Conservation (phyloP, 345 rosid genomes). For the Moricandia moricandioides region DNA sequence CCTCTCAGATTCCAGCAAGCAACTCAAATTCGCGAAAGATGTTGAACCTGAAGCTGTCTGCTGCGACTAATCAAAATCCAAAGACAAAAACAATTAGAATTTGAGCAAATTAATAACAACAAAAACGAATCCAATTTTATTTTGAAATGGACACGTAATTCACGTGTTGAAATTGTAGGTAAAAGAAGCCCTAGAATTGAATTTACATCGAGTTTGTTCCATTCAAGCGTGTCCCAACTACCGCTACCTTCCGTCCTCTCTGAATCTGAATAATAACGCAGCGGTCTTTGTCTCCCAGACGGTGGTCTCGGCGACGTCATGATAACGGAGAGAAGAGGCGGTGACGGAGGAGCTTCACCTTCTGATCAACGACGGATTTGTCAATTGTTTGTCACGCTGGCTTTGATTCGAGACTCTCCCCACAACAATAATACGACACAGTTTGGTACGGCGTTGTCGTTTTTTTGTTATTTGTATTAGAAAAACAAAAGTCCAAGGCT, state of each 20-base stretch:
- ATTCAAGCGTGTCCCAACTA: constrained; percentile 84
- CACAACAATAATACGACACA: constrained; percentile 23
- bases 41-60: constrained; percentile 46
- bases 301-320: constrained; percentile 49
- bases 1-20: constrained; percentile 76
- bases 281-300: constrained; percentile 45
- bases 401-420: constrained; percentile 7
- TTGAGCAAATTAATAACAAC: background rate
- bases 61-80: constrained; percentile 37
- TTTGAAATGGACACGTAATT: background rate
- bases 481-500: background rate
- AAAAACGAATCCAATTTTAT: background rate
- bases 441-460: constrained; percentile 21
- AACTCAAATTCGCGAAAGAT: constrained; percentile 53
- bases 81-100: background rate
- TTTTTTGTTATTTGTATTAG: constrained; percentile 4
- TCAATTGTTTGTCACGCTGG: constrained; percentile 5
- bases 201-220: constrained; percentile 72
- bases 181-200: constrained; percentile 29
- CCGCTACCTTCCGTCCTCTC: constrained; percentile 69
- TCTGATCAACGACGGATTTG: constrained; percentile 33
- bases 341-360: constrained; percentile 24
- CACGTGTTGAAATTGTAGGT: constrained; percentile 12
- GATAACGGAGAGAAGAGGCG: background rate
- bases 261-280: constrained; percentile 44